Conservation (phyloP, 768 basidiomycete species). For the Boletus subcaerulescens region DNA sequence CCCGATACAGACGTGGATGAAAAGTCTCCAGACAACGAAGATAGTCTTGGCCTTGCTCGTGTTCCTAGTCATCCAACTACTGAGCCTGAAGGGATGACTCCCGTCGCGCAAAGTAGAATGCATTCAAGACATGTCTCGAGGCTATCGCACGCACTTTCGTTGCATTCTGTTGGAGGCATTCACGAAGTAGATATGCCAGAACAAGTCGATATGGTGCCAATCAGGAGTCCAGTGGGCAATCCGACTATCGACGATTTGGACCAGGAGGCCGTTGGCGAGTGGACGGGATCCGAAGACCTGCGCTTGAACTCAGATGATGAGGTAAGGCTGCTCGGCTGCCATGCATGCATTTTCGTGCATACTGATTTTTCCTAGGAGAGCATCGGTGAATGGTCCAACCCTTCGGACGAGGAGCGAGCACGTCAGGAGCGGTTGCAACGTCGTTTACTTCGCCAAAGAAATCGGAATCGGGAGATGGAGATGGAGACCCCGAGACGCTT, state of each 20-base stretch:
- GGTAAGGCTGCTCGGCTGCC: slow-evolving; percentile 38
- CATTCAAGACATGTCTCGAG: slow-evolving; percentile 72
- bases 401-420: slow-evolving; percentile 85
- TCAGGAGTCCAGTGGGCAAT: slow-evolving; percentile 31
- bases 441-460: slow-evolving; percentile 49
- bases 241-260: slow-evolving; percentile 36
- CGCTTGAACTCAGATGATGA: slow-evolving; percentile 63
- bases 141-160: slow-evolving; percentile 64
- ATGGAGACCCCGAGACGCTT: slow-evolving; percentile 66
- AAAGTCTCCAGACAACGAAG: slow-evolving; percentile 38
- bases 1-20: slow-evolving; percentile 33
- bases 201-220: slow-evolving; percentile 29
- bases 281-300: slow-evolving; percentile 82
- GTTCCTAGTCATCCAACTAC: slow-evolving; percentile 25
- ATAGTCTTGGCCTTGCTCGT: slow-evolving; percentile 20
- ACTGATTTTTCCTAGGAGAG: slow-evolving; percentile 46
- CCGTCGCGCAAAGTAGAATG: slow-evolving; percentile 47
- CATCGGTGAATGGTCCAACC: slow-evolving; percentile 87
- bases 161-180: slow-evolving; percentile 58
- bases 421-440: slow-evolving; percentile 64
- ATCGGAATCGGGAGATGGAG: slow-evolving; percentile 31
- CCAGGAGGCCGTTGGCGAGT: slow-evolving; percentile 54
- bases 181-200: slow-evolving; percentile 32
- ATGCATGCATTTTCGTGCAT: slow-evolving; percentile 1
- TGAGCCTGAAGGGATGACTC: slow-evolving; percentile 42